Base-by-base conservation (phyloP, 352 stramenopile species). In the Phytophthora quininea region DNA sequence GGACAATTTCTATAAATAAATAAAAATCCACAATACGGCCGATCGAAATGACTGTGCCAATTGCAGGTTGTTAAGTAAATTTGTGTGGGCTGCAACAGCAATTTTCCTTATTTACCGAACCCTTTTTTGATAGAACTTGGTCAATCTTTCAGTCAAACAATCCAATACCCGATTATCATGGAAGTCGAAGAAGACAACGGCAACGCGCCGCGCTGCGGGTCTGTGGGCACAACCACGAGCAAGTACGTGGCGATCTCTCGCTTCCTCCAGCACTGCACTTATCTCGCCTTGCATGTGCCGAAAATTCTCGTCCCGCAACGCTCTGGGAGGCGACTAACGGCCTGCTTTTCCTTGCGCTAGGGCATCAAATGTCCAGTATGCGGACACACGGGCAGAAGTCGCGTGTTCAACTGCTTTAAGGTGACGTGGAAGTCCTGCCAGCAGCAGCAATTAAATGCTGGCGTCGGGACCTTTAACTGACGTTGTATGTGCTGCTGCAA, bases 301-400 rank as follows among this genome's bases (percentile, higher is more conserved):
- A 24, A 24, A 24, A 24, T 24, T 24, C 19, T 24, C 19, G 19
- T 24, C 19, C 19, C 19, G 19, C 19, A 24, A 24, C 19, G 19
- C 19, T 24, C 19, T 24, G 66, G 40, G 6, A 24, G 33, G 33
- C 59, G 57, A 58, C 40, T 35, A 24, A 24, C 49, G 38, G 43
- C 1, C 47, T 66, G 49, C 24, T 11, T 45, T n/a, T 24, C 33
- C 19, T 46, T 10, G 9, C 54, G 37, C 37, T 40, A 92, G 84
- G 77, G 73, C 19, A 46, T 73, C 31, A 91, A 89, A 60, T 92
- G 82, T 64, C 38, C 64, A 3, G 66, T 92, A 48, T 92, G 84
- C 53, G 84, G 84, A 4, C 84, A 92, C 60, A 88, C 61, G 0
- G 84, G 84, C 64, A 90, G 88, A 72, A 90, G 84, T 59, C 76